These are phyloP conservation scores for Gnetum montanum DNA, from an alignment of 75 land plant species.

Conservation along the genomic window DNA sequence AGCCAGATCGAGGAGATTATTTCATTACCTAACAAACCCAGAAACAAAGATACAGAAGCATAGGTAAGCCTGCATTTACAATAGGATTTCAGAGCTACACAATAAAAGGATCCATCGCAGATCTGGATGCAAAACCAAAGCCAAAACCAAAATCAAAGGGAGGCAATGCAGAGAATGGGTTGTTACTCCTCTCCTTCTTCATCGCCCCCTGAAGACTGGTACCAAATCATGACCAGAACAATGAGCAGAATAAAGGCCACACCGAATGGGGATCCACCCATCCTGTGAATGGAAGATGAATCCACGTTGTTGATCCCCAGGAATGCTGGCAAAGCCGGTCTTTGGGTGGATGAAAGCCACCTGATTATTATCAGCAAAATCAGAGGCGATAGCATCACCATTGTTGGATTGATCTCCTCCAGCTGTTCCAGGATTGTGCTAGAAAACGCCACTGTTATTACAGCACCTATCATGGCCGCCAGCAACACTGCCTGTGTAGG, in stretches of 20 bases:
- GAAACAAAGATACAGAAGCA: no score
- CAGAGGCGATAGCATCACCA: constrained; percentile 3
- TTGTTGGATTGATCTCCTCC: background rate
- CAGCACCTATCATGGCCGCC: constrained; percentile 3
- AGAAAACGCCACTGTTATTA: background rate
- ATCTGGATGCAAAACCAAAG: no score
- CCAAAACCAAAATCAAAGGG: no score
- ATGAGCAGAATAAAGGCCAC: constrained; percentile 6
- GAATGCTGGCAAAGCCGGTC: background rate
- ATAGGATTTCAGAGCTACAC: no score
- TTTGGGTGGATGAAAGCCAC: background rate
- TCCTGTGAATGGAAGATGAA: constrained; percentile 7
- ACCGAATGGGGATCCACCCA: constrained; percentile 10
- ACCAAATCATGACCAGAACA: constrained; percentile 12
- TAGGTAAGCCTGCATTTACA: no score
- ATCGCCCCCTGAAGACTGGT: constrained; percentile 6
- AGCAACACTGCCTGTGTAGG: background rate
- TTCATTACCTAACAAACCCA: no score
- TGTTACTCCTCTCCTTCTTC: background rate
- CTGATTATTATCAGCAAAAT: background rate
- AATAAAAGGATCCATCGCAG: no score
- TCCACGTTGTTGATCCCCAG: background rate
- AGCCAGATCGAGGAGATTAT: no score
- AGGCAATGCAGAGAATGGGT: no score
- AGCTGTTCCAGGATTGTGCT: background rate